Evolutionary conservation across 768 basidiomycete species (phyloP), one percentile per base, ranked within the genome.

Genomic region (Trametes punicea): DNA sequence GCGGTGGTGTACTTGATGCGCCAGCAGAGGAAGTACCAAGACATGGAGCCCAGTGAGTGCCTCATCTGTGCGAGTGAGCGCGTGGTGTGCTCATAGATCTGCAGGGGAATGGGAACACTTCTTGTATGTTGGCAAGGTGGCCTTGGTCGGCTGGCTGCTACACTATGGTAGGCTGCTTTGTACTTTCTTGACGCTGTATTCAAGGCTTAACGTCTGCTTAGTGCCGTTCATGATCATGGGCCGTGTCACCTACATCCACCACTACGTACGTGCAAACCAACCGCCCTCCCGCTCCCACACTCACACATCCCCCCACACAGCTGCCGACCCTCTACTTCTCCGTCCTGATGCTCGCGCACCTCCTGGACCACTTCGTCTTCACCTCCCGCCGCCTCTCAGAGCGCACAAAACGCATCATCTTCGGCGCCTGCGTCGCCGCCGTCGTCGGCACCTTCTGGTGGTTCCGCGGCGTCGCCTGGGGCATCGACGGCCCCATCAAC

Each of bases 181-280:
- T 40, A 3, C 23, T 9, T 27, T 11, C 6, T 9, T 9, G 44
- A 7, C 30, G 16, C 10, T 27, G 23, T 34, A 16, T 25, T 46
- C 56, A 47, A 60, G 16, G 18, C 30, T 46, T 23, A 53, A 33
- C 51, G 27, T 63, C 30, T 41, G 11, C 47, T 62, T 9, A 97
- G 95, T 88, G 21, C 96, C 96, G 1, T 99, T 98, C 85, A 74
- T 98, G 62, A 85, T 98, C 74, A 99, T 99, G 97, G 95, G 92
- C 20, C 91, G 94, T 56, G 91, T 94, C 3, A 97, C 94, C 27
- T 98, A 98, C 64, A 74, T 98, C 25, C 96, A 98, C 71, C 94
- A 97, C 76, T 98, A 96, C 68, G 92, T 95, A 63, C 62, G 90
- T 81, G 3, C 34, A 15, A 16, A 10, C 34, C 15, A 4, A 15